phyloP scores from a whole-genome alignment of 257 asterid species.

The Primulina huaijiensis region DNA sequence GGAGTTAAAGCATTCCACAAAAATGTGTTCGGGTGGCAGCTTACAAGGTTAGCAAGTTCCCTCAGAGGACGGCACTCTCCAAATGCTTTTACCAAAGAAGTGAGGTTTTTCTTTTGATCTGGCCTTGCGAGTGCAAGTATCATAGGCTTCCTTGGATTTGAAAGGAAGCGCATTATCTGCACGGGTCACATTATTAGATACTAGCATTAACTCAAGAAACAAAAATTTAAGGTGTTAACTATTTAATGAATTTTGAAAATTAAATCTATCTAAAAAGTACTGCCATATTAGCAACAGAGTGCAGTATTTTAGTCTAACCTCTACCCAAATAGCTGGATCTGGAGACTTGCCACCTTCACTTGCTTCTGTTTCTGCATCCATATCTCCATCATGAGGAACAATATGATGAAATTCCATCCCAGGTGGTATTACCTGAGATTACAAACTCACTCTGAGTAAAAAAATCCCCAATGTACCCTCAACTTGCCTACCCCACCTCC shows the following conservation, averaged over 20 bases:
- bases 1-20: constrained; percentile 8
- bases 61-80: constrained; percentile 96
- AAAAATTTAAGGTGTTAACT: not conserved
- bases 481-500: no score
- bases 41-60: constrained; percentile 98
- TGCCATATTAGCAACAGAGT: not conserved
- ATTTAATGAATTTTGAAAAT: constrained; percentile 18
- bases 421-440: constrained; percentile 76
- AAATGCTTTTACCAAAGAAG: constrained; percentile 95
- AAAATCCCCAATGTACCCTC: not conserved
- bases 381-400: not conserved
- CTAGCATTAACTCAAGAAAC: not conserved
- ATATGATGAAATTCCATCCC: constrained; percentile 99
- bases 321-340: constrained; percentile 87
- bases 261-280: not conserved
- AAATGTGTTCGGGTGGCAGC: constrained; percentile 23
- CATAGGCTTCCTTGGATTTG: constrained; percentile 99
- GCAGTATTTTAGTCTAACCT: constrained; percentile 41
- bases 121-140: constrained; percentile 99
- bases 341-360: constrained; percentile 82
- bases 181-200: constrained; percentile 17
- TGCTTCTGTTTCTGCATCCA: constrained; percentile 55
- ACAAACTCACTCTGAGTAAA: constrained; percentile 27
- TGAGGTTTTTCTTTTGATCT: constrained; percentile 94
- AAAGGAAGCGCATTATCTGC: constrained; percentile 97